A percentile compares a stretch with the other conserved stretches of the same genome.
These are phyloP conservation scores for Oemleria cerasiformis DNA, from an alignment of 306 rosid genomes.

Conservation along the genomic window DNA sequence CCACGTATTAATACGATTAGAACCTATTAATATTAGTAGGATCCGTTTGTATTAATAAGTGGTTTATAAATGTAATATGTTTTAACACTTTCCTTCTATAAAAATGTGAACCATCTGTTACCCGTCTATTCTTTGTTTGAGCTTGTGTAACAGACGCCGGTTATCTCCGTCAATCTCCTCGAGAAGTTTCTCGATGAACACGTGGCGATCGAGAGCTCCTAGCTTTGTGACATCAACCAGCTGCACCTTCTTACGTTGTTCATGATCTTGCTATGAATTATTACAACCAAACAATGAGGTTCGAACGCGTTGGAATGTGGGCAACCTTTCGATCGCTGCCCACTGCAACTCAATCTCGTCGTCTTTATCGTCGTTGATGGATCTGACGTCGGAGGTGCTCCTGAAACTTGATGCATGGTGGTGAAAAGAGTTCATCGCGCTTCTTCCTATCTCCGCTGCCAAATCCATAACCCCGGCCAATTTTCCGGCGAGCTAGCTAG, in stretches of 20 bases:
- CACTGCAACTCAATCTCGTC: conserved; percentile 17
- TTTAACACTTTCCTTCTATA: no score
- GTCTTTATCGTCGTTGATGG: not conserved
- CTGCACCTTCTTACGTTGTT: conserved; percentile 10
- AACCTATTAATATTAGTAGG: no score
- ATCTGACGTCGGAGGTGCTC: not conserved
- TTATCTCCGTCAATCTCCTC: conserved; percentile 27
- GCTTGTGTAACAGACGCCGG: conserved; percentile 20
- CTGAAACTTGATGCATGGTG: conserved; percentile 13
- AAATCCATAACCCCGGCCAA: not conserved
- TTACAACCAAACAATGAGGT: conserved; percentile 2
- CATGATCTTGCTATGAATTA: not conserved
- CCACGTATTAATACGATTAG: no score
- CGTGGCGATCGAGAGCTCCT: conserved; percentile 9
- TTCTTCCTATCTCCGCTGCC: conserved; percentile 8
- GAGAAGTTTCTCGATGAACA: conserved; percentile 26
- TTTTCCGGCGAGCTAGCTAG: no score
- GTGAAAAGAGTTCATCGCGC: conserved; percentile 2
- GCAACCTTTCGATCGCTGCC: conserved; percentile 29
- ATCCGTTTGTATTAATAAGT: no score
- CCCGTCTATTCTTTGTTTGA: conserved; percentile 25
- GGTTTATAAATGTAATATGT: no score
- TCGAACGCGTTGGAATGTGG: conserved; percentile 11
- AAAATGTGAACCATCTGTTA: not conserved
- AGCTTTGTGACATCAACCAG: conserved; percentile 19